Evolutionary conservation across 2,329 filamentous ascomycete genomes (phyloP).

Genomic region (Alternaria brassicicola): DNA sequence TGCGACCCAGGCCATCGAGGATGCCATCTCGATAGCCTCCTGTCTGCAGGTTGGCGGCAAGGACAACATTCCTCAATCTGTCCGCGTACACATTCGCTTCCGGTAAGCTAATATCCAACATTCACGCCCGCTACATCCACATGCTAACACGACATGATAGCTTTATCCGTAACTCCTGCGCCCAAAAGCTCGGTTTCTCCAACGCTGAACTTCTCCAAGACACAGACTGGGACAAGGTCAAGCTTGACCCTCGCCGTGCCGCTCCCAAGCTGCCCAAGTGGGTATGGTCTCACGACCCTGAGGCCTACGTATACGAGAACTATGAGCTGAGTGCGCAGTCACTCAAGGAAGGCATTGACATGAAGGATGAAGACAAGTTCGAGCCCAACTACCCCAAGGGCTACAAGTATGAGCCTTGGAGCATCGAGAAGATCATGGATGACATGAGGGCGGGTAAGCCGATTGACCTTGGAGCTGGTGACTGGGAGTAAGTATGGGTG

Average conservation of each 20-base stretch:
- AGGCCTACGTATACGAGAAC: slow-evolving; percentile 54
- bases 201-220: slow-evolving; percentile 56
- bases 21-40: slow-evolving; percentile 54
- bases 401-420: slow-evolving; percentile 52
- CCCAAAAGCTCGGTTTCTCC: slow-evolving; percentile 57
- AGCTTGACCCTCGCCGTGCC: slow-evolving; percentile 52
- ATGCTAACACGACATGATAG: slow-evolving; percentile 25
- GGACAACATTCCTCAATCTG: slow-evolving; percentile 47
- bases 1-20: slow-evolving; percentile 57
- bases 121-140: not conserved
- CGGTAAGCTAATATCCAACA: slow-evolving; percentile 36
- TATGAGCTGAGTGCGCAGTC: slow-evolving; percentile 51
- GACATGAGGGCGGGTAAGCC: slow-evolving; percentile 46
- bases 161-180: slow-evolving; percentile 56
- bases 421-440: slow-evolving; percentile 51
- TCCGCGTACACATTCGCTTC: slow-evolving; percentile 51
- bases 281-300: slow-evolving; percentile 55
- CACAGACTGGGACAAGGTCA: slow-evolving; percentile 57
- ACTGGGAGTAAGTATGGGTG: slow-evolving; percentile 40
- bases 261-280: slow-evolving; percentile 55
- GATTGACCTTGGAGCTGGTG: slow-evolving; percentile 43
- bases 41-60: slow-evolving; percentile 55
- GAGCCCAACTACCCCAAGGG: slow-evolving; percentile 55
- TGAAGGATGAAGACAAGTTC: slow-evolving; percentile 51
- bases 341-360: slow-evolving; percentile 50